phyloP scores from a whole-genome alignment of 345 rosid genomes.

The Eucalyptus pauciflora region DNA sequence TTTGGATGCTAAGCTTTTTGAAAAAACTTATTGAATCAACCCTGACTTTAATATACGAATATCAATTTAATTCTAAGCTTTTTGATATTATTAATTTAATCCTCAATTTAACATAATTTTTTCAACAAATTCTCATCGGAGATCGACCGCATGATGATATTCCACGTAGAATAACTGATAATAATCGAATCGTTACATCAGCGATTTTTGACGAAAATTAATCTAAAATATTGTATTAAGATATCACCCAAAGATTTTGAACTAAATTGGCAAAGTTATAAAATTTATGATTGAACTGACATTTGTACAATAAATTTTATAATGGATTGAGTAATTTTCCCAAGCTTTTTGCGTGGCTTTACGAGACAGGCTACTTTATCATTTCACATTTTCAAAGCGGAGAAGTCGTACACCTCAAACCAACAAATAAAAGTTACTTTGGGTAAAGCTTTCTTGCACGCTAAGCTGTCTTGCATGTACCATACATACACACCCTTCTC shows the following conservation, averaged over 20 bases:
- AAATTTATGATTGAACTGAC: fast-evolving
- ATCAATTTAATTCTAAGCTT: fast-evolving
- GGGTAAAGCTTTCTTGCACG: background rate
- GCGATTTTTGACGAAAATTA: fast-evolving
- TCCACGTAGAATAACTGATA: fast-evolving
- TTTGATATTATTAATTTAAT: too few relatives aligned
- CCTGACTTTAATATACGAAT: too few relatives aligned
- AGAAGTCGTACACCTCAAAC: background rate
- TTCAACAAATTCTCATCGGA: too few relatives aligned
- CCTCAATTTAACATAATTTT: too few relatives aligned
- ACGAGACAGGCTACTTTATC: background rate
- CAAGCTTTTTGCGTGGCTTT: background rate
- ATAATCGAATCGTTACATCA: too few relatives aligned
- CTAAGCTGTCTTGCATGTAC: background rate
- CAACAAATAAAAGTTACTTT: background rate
- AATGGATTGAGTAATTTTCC: fast-evolving
- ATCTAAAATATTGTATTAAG: too few relatives aligned
- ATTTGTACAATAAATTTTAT: fast-evolving
- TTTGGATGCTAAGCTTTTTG: background rate
- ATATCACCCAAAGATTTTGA: fast-evolving
- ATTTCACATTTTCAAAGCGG: background rate
- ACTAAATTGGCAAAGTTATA: too few relatives aligned
- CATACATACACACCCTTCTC: background rate
- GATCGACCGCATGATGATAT: too few relatives aligned
- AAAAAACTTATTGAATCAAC: background rate